A percentile compares a stretch with the other conserved stretches of the same genome.
phyloP scores from a whole-genome alignment of 768 basidiomycete species.

The Coprinopsis cinerea region DNA sequence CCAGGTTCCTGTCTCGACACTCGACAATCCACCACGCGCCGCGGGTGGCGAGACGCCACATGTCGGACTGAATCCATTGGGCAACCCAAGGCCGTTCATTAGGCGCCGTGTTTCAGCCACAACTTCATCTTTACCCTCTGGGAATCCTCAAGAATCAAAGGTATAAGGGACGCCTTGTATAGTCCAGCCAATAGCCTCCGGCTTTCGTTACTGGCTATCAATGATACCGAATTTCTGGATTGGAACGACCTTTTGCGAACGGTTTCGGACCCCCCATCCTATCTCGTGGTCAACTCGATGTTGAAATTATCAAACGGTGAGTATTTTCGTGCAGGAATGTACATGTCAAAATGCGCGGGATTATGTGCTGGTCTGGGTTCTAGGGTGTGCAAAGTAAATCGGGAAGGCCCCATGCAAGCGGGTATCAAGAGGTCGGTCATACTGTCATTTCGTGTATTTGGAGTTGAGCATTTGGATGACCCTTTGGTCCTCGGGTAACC shows the following conservation, averaged over 20 bases:
- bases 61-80: background rate
- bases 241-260: background rate
- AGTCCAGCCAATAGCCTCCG: background rate
- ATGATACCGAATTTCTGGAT: background rate
- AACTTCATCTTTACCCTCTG: background rate
- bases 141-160: background rate
- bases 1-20: background rate
- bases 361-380: background rate
- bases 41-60: background rate
- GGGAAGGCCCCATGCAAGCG: background rate
- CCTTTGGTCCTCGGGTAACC: constrained; percentile 53
- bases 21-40: background rate
- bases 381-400: background rate
- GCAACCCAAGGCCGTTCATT: background rate
- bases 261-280: background rate
- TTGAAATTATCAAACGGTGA: background rate
- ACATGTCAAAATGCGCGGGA: background rate
- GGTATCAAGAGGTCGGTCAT: too few species aligned
- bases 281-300: background rate
- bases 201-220: background rate
- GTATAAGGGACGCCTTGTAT: background rate
- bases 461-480: constrained; percentile 56
- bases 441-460: constrained; percentile 22
- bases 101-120: background rate
- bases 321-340: background rate